Conservation (phyloP, 2,329 filamentous ascomycete species). For the Cladosporium sp. region DNA sequence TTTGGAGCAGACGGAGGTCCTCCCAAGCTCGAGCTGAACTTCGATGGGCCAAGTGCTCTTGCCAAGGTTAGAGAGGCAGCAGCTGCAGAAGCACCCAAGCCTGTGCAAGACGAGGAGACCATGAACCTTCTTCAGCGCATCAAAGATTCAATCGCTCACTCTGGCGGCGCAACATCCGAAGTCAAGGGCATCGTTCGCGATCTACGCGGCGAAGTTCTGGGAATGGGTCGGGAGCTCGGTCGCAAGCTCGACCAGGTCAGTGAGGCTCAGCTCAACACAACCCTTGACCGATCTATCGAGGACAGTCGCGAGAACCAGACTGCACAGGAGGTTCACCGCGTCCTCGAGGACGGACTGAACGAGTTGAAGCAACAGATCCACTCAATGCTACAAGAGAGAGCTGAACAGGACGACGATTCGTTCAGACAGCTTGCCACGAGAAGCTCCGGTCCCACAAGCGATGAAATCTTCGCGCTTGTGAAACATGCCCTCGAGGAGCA, state of each 20-base stretch:
- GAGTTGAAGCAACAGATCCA: slow-evolving; percentile 84
- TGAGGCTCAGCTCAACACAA: slow-evolving; percentile 26
- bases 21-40: slow-evolving; percentile 31
- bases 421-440: slow-evolving; percentile 41
- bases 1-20: slow-evolving; percentile 34
- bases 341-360: slow-evolving; percentile 74
- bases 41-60: slow-evolving; percentile 26
- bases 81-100: slow-evolving; percentile 37
- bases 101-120: slow-evolving; percentile 68
- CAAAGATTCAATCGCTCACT: slow-evolving; percentile 85
- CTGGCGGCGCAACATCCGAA: slow-evolving; percentile 83
- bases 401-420: slow-evolving; percentile 39
- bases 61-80: slow-evolving; percentile 20
- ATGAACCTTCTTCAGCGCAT: slow-evolving; percentile 78
- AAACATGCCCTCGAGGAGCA: slow-evolving; percentile 68
- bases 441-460: slow-evolving; percentile 45
- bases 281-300: slow-evolving; percentile 41
- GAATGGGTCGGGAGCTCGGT: slow-evolving; percentile 88
- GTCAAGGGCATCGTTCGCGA: slow-evolving; percentile 89
- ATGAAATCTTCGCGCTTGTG: slow-evolving; percentile 82
- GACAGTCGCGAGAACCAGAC: slow-evolving; percentile 37
- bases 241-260: slow-evolving; percentile 74
- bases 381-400: slow-evolving; percentile 72
- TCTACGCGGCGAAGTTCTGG: slow-evolving; percentile 83
- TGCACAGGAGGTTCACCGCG: slow-evolving; percentile 67